Conservation (phyloP, 2,329 filamentous ascomycete species). For the Calonectria pauciramosa region DNA sequence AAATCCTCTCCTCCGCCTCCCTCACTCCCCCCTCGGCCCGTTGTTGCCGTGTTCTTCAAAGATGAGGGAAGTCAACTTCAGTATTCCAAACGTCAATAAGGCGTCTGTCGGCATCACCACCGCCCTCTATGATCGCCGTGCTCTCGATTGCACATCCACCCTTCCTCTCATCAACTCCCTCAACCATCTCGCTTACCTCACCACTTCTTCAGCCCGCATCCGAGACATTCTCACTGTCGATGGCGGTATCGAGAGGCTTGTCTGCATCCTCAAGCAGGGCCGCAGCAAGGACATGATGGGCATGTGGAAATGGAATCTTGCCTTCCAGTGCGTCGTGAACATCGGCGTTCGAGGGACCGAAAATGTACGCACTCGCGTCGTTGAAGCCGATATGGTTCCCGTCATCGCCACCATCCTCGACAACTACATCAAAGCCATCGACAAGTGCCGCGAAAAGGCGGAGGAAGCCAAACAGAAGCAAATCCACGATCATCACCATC, state of each 20-base stretch:
- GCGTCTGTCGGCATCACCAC: constrained; percentile 98
- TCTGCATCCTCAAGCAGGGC: constrained; percentile 98
- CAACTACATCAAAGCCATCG: constrained; percentile 97
- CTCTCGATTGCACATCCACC: constrained; percentile 97
- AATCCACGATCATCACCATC: constrained; percentile 65
- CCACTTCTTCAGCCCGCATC: constrained; percentile 96
- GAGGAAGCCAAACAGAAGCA: constrained; percentile 85
- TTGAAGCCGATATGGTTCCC: constrained; percentile 98
- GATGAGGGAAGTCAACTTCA: constrained; percentile 99
- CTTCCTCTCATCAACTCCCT: constrained; percentile 98
- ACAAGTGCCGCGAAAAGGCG: constrained; percentile 88
- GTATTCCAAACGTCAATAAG: constrained; percentile 99
- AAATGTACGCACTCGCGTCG: constrained; percentile 91
- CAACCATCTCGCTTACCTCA: constrained; percentile 98
- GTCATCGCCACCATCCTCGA: constrained; percentile 98
- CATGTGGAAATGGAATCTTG: constrained; percentile 99
- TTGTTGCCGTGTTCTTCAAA: constrained; percentile 57
- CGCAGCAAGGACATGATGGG: constrained; percentile 99
- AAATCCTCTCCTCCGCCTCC: constrained; percentile 30
- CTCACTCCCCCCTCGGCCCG: constrained; percentile 27
- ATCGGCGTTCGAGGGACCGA: constrained; percentile 97
- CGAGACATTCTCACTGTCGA: constrained; percentile 98
- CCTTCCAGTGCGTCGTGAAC: constrained; percentile 99
- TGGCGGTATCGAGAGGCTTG: constrained; percentile 95
- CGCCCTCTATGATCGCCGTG: constrained; percentile 95